Conservation (phyloP, 1,139 yeast genomes). For the Hemisphaericaspora xylanilytica region DNA sequence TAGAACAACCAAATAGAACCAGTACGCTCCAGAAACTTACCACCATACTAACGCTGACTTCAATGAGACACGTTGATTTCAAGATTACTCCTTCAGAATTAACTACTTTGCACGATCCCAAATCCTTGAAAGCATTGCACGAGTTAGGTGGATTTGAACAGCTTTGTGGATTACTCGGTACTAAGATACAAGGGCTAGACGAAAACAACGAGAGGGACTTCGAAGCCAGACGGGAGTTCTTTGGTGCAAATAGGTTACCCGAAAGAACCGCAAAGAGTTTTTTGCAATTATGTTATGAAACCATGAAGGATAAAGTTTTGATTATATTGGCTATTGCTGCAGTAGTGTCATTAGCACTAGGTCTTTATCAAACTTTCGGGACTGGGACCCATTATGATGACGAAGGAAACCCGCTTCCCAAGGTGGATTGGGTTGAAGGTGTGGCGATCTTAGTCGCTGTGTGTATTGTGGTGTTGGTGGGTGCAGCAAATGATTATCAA, state of each 20-base stretch:
- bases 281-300: slow-evolving; percentile 68
- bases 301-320: slow-evolving; percentile 88
- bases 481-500: slow-evolving; percentile 93
- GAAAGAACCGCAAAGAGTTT: slow-evolving; percentile 66
- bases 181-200: slow-evolving; percentile 49
- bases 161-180: slow-evolving; percentile 29
- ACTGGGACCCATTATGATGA: slow-evolving; percentile 74
- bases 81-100: slow-evolving; percentile 28
- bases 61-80: slow-evolving; percentile 6
- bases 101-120: slow-evolving; percentile 52
- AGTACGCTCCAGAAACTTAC: slow-evolving; percentile 8
- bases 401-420: slow-evolving; percentile 71
- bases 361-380: slow-evolving; percentile 89
- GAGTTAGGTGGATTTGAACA: slow-evolving; percentile 43
- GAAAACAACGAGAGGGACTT: slow-evolving; percentile 26
- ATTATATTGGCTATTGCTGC: slow-evolving; percentile 85
- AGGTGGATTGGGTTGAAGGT: slow-evolving; percentile 98
- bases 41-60: slow-evolving; percentile 7
- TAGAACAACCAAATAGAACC: background rate
- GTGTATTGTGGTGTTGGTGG: slow-evolving; percentile 84
- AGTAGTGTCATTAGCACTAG: slow-evolving; percentile 80
- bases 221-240: slow-evolving; percentile 41
- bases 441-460: slow-evolving; percentile 95
- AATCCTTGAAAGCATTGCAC: slow-evolving; percentile 39
- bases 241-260: slow-evolving; percentile 73